Conservation (phyloP, 2,329 filamentous ascomycete species). For the Periconia sp. region DNA sequence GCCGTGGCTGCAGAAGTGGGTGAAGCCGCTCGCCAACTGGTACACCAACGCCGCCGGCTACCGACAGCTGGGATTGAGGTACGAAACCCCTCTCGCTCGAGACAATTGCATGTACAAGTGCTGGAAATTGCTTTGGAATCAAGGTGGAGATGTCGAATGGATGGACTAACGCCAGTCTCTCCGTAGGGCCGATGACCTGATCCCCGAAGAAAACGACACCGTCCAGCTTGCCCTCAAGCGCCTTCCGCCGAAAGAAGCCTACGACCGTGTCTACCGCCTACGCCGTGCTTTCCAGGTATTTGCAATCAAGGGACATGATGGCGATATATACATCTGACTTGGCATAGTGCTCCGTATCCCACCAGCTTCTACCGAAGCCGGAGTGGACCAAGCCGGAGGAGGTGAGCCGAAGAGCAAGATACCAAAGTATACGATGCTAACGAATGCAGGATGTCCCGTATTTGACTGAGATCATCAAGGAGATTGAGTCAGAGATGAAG, state of each 20-base stretch:
- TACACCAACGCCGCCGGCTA: constrained; percentile 90
- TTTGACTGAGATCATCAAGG: constrained; percentile 69
- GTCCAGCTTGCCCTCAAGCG: constrained; percentile 90
- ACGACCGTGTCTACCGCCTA: constrained; percentile 97
- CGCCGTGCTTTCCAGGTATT: constrained; percentile 89
- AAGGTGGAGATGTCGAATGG: constrained; percentile 9
- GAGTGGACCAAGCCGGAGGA: constrained; percentile 73
- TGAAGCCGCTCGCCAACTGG: constrained; percentile 85
- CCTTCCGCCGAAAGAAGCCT: constrained; percentile 85
- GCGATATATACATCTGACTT: constrained; percentile 21
- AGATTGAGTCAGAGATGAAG: constrained; percentile 70
- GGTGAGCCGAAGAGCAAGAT: constrained; percentile 49
- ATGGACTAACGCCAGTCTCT: constrained; percentile 38
- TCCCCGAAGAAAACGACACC: constrained; percentile 87
- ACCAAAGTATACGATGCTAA: constrained; percentile 21
- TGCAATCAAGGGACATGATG: background rate
- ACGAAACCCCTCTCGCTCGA: constrained; percentile 43
- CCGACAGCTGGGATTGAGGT: constrained; percentile 91
- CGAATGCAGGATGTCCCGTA: constrained; percentile 67
- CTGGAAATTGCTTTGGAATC: constrained; percentile 2
- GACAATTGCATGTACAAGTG: constrained; percentile 4
- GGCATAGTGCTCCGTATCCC: constrained; percentile 67
- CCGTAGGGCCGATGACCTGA: constrained; percentile 87
- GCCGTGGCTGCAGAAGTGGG: constrained; percentile 80
- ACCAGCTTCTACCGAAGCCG: constrained; percentile 67